phyloP scores from a whole-genome alignment of 306 rosid genomes.

The Rosa lucieae region DNA sequence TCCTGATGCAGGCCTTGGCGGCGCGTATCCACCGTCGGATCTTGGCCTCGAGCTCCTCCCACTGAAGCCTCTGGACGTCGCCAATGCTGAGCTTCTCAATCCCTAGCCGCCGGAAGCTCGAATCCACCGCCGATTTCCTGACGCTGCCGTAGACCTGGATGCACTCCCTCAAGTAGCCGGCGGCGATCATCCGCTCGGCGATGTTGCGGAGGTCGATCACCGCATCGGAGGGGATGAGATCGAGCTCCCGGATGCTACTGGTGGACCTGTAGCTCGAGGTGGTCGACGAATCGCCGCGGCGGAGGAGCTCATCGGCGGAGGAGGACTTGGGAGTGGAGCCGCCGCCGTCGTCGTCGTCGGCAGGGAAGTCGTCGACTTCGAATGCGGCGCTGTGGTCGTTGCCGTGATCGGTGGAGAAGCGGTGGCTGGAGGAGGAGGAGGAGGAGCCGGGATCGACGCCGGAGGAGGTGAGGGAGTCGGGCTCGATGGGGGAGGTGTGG shows the following conservation, averaged over 20 bases:
- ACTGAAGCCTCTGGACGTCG: constrained; percentile 86
- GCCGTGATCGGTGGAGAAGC: not conserved
- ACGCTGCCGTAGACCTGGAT: constrained; percentile 93
- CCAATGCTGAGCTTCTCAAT: constrained; percentile 91
- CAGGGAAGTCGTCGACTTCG: constrained; percentile 8
- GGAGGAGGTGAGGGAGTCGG: constrained; percentile 37
- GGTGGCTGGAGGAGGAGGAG: constrained; percentile 25
- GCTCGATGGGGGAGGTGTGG: constrained; percentile 68
- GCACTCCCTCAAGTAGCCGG: constrained; percentile 86
- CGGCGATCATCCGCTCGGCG: constrained; percentile 84
- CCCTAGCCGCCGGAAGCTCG: constrained; percentile 68
- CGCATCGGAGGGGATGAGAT: constrained; percentile 80
- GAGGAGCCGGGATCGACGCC: constrained; percentile 42
- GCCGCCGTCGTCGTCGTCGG: not conserved
- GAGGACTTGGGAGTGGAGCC: constrained; percentile 1
- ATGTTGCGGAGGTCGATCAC: constrained; percentile 72
- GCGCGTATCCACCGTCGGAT: constrained; percentile 90
- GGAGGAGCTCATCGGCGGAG: constrained; percentile 33
- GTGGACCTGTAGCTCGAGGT: constrained; percentile 58
- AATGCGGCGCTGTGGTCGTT: not conserved
- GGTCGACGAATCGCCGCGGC: constrained; percentile 36
- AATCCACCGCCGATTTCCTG: constrained; percentile 73
- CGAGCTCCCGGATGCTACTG: constrained; percentile 90
- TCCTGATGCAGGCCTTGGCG: constrained; percentile 77
- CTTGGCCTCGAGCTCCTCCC: constrained; percentile 85